Evolutionary conservation across 441 rosid genomes (phyloP).

Genomic region (Syzygium malaccense): DNA sequence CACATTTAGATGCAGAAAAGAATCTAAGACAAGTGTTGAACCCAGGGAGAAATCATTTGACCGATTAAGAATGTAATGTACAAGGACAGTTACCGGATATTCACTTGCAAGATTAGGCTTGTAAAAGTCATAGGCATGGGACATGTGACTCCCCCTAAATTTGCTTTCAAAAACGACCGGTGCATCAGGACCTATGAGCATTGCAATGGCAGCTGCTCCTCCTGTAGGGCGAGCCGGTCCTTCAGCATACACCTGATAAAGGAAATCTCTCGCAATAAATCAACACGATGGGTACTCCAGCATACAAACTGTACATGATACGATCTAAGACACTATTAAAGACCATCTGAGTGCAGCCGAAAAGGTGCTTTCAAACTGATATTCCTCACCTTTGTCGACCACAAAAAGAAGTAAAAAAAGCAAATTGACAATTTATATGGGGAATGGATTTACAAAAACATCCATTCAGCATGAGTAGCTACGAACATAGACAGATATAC

Average conservation of each 20-base stretch:
- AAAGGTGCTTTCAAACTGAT: background rate
- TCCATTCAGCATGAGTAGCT: background rate
- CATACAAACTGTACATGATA: background rate
- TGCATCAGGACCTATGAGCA: constrained; percentile 90
- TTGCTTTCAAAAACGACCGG: constrained; percentile 94
- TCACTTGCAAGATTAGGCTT: constrained; percentile 98
- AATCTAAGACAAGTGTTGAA: background rate
- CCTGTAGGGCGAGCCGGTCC: constrained; percentile 98
- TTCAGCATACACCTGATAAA: constrained; percentile 91
- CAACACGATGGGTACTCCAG: background rate
- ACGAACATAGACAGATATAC: background rate
- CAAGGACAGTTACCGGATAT: constrained; percentile 63
- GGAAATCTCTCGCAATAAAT: background rate
- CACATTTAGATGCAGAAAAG: background rate
- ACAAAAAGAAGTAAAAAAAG: background rate
- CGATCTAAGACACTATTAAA: background rate
- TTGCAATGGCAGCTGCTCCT: constrained; percentile 95
- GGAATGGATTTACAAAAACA: background rate
- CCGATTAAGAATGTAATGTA: background rate
- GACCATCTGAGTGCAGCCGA: background rate
- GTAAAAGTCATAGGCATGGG: constrained; percentile 96
- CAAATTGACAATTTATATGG: background rate
- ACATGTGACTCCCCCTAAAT: constrained; percentile 84
- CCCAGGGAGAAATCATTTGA: background rate
- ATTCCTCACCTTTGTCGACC: background rate